phyloP scores from a whole-genome alignment of 371 early-diverging fungal genomes.

The Thermomucor indicae-seudaticae region DNA sequence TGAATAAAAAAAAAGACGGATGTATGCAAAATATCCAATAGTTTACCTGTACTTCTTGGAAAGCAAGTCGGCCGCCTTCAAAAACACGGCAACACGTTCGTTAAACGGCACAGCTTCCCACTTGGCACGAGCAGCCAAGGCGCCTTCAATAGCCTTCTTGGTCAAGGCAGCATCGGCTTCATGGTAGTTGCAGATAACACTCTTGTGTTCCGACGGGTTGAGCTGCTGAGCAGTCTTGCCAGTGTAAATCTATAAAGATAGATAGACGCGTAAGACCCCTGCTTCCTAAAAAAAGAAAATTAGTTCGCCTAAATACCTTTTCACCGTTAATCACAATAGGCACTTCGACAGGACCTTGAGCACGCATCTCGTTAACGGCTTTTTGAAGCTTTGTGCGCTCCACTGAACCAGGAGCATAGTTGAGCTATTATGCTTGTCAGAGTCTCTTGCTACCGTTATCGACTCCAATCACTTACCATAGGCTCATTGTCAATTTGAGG shows the following conservation, averaged over 20 bases:
- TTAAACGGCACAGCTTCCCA: constrained; percentile 95
- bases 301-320: constrained; percentile 45
- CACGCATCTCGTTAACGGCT: constrained; percentile 75
- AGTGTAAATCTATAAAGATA: constrained; percentile 50
- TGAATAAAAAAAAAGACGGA: not conserved
- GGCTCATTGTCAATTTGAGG: constrained; percentile 89
- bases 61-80: constrained; percentile 96
- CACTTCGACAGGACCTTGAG: constrained; percentile 72
- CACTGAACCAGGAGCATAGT: constrained; percentile 77
- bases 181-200: constrained; percentile 79
- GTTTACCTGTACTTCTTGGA: constrained; percentile 82
- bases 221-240: constrained; percentile 70
- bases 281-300: not conserved
- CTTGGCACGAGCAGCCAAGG: constrained; percentile 77
- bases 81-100: constrained; percentile 94
- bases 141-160: constrained; percentile 87
- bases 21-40: not conserved
- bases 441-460: not conserved
- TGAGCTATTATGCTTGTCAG: constrained; percentile 33
- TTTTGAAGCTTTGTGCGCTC: constrained; percentile 74
- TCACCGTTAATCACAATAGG: constrained; percentile 88
- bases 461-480: constrained; percentile 52
- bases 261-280: not conserved
- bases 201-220: constrained; percentile 83
- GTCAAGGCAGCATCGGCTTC: constrained; percentile 75